Percentiles rank a stretch among this genome's conserved stretches.
phyloP scores from a whole-genome alignment of 805 yeast genomes.

The Spathaspora gorwiae region DNA sequence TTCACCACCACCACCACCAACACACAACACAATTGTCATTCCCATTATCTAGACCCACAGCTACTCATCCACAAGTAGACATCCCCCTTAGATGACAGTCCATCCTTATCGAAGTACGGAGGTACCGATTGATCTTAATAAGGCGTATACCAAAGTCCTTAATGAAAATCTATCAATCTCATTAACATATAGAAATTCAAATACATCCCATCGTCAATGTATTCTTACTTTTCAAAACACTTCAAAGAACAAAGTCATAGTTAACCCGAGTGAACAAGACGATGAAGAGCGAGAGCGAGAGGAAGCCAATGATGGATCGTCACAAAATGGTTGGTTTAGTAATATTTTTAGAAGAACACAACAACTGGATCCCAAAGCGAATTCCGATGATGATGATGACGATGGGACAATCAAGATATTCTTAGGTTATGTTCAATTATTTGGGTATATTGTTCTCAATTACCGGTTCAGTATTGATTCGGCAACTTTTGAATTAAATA shows the following conservation, averaged over 20 bases:
- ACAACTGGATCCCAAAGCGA: not conserved
- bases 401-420: slow-evolving; percentile 13
- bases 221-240: slow-evolving; percentile 18
- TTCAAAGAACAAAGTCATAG: slow-evolving; percentile 8
- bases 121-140: not conserved
- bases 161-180: slow-evolving; percentile 18
- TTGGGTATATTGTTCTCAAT: slow-evolving; percentile 37
- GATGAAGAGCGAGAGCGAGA: not conserved
- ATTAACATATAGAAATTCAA: slow-evolving; percentile 11
- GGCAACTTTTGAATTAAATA: slow-evolving; percentile 8
- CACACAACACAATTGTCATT: no score
- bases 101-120: not conserved
- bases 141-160: slow-evolving; percentile 15
- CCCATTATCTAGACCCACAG: no score
- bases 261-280: slow-evolving; percentile 6
- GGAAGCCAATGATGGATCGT: not conserved
- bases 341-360: slow-evolving; percentile 9
- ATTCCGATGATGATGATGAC: not conserved
- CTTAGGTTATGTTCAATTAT: slow-evolving; percentile 35
- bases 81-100: no score
- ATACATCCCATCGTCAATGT: slow-evolving; percentile 9
- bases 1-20: no score
- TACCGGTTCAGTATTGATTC: slow-evolving; percentile 24
- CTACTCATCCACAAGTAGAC: no score
- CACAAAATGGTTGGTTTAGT: slow-evolving; percentile 13